phyloP scores from a whole-genome alignment of 768 basidiomycete species.

The Stropharia rugosoannulata region DNA sequence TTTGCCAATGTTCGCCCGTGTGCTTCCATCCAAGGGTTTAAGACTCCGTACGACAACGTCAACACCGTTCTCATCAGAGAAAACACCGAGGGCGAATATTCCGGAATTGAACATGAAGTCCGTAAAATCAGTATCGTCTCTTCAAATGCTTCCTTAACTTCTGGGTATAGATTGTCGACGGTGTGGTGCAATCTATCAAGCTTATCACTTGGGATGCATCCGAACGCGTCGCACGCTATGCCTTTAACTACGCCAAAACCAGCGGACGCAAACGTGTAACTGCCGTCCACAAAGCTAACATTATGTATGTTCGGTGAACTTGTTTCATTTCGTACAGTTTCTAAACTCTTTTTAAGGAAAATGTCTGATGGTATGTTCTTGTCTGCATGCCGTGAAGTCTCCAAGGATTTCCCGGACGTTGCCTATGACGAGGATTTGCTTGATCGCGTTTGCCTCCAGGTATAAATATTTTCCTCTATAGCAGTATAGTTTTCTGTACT shows the following conservation, averaged over 20 bases:
- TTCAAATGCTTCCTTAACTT: neutral
- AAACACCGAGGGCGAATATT: slow-evolving; percentile 99
- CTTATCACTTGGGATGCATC: slow-evolving; percentile 99
- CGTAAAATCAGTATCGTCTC: slow-evolving; percentile 6
- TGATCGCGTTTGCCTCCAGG: slow-evolving; percentile 94
- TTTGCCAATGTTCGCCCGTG: slow-evolving; percentile 99
- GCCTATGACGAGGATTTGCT: slow-evolving; percentile 96
- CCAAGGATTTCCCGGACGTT: slow-evolving; percentile 93
- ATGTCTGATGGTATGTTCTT: slow-evolving; percentile 99
- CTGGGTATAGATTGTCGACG: slow-evolving; percentile 74
- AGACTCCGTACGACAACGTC: slow-evolving; percentile 98
- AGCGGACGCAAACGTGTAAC: slow-evolving; percentile 90
- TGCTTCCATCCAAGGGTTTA: slow-evolving; percentile 92
- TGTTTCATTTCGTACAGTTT: neutral
- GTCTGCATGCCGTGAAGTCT: slow-evolving; percentile 93
- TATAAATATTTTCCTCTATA: slow-evolving; percentile 27
- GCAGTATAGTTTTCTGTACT: neutral
- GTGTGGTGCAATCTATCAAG: slow-evolving; percentile 99
- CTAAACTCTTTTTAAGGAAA: slow-evolving; percentile 62
- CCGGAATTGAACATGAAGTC: slow-evolving; percentile 99
- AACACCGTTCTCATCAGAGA: slow-evolving; percentile 98
- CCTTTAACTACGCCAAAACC: slow-evolving; percentile 94
- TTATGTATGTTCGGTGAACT: slow-evolving; percentile 66
- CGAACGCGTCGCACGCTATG: slow-evolving; percentile 96
- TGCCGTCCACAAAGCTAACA: slow-evolving; percentile 99